A percentile compares a stretch with the other conserved stretches of the same genome.
These are phyloP conservation scores for Colletotrichum viniferum DNA, from an alignment of 2,329 filamentous ascomycete genomes.

Conservation along the genomic window DNA sequence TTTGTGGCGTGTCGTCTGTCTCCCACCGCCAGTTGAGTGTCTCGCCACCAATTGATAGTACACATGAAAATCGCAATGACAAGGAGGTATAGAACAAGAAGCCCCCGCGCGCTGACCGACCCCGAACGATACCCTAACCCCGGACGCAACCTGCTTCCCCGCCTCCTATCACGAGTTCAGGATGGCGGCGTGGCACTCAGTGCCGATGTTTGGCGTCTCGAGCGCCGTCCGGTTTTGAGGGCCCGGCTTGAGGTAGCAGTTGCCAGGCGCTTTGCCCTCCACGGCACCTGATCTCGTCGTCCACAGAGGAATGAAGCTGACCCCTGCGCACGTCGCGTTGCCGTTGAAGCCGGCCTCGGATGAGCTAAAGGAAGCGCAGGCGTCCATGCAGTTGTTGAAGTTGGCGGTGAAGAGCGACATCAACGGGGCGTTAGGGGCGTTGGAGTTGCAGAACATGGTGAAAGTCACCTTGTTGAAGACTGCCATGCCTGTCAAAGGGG, in stretches of 20 bases:
- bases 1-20: neutral
- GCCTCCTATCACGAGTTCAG: neutral
- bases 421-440: slow-evolving; percentile 41
- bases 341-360: slow-evolving; percentile 7
- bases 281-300: slow-evolving; percentile 38
- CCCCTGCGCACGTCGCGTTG: slow-evolving; percentile 33
- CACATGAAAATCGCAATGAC: neutral
- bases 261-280: slow-evolving; percentile 41
- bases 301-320: slow-evolving; percentile 48
- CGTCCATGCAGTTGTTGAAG: slow-evolving; percentile 52
- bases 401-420: slow-evolving; percentile 45
- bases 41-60: neutral
- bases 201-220: slow-evolving; percentile 34
- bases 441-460: slow-evolving; percentile 48
- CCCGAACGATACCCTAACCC: neutral
- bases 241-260: slow-evolving; percentile 49
- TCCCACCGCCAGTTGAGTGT: neutral
- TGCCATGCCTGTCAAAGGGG: slow-evolving; percentile 25
- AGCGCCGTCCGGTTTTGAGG: slow-evolving; percentile 35
- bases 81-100: neutral
- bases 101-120: neutral
- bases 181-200: slow-evolving; percentile 40
- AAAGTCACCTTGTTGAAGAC: slow-evolving; percentile 41
- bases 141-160: neutral
- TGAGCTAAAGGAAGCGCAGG: slow-evolving; percentile 41